Percentiles rank a stretch among this genome's conserved stretches.
phyloP scores from a whole-genome alignment of 495 filamentous ascomycete species.

The Penicillium roqueforti region DNA sequence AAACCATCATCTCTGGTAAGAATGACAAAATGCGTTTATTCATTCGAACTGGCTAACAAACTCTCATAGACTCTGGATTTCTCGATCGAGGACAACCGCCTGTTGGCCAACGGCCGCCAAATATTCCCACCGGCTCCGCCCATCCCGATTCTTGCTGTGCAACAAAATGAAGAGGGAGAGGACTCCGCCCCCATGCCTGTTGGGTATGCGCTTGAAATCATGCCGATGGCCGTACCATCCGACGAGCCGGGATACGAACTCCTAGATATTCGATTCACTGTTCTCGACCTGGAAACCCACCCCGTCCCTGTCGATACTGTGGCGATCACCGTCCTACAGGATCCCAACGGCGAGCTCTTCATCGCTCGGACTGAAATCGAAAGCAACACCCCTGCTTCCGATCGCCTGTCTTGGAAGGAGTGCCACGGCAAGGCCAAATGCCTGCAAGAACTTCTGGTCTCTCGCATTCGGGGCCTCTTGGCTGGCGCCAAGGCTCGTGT shows the following conservation, averaged over 20 bases:
- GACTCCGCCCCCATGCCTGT: conserved; percentile 34
- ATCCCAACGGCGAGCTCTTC: conserved; percentile 32
- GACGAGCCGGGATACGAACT: conserved; percentile 32
- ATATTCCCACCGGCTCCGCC: conserved; percentile 47
- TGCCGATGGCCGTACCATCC: conserved; percentile 28
- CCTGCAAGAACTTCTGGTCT: conserved; percentile 35
- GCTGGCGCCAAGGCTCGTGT: conserved; percentile 39
- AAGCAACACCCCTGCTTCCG: conserved; percentile 29
- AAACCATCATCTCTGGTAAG: conserved; percentile 39
- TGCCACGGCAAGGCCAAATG: conserved; percentile 41
- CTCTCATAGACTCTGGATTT: conserved; percentile 39
- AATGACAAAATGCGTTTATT: conserved; percentile 5
- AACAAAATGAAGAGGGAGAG: conserved; percentile 35
- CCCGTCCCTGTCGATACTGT: conserved; percentile 49
- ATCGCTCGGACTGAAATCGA: conserved; percentile 39
- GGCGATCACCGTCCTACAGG: conserved; percentile 40
- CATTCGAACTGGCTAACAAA: not conserved
- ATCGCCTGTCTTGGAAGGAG: conserved; percentile 38
- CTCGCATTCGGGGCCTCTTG: conserved; percentile 38
- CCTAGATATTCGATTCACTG: conserved; percentile 40
- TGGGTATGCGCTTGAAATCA: conserved; percentile 44
- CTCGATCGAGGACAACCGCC: conserved; percentile 35
- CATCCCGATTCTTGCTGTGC: conserved; percentile 32
- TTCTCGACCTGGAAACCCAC: conserved; percentile 47
- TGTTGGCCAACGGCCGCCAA: conserved; percentile 46